Percentiles rank a stretch among this genome's conserved stretches.
phyloP scores from a whole-genome alignment of 2,329 filamentous ascomycete genomes.

The Drechslera avenae region DNA sequence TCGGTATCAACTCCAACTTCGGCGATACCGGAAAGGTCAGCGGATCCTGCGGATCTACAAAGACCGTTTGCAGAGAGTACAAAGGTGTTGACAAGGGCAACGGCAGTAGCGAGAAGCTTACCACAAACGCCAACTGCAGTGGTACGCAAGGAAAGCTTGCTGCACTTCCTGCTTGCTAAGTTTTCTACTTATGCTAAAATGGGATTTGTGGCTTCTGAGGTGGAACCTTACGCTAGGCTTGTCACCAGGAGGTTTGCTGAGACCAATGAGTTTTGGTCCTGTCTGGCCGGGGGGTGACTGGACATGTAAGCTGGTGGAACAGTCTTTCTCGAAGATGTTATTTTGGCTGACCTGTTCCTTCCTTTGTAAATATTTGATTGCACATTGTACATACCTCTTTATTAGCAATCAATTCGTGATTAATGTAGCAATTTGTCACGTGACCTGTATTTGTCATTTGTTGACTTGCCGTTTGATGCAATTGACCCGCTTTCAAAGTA shows the following conservation, averaged over 20 bases:
- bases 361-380: background rate
- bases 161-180: constrained; percentile 25
- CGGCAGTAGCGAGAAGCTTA: constrained; percentile 20
- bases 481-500: background rate
- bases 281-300: background rate
- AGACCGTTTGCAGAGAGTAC: constrained; percentile 31
- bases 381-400: background rate
- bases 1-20: constrained; percentile 57
- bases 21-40: constrained; percentile 54
- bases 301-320: background rate
- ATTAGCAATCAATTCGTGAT: background rate
- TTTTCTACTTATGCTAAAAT: too few species aligned
- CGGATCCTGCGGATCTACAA: constrained; percentile 44
- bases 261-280: background rate
- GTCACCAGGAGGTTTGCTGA: constrained; percentile 4
- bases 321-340: background rate
- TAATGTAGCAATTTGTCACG: too few species aligned
- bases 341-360: background rate
- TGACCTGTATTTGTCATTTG: background rate
- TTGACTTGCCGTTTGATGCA: background rate
- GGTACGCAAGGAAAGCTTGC: constrained; percentile 26
- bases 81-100: constrained; percentile 31
- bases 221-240: background rate
- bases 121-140: constrained; percentile 17
- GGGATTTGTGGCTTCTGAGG: background rate